Evolutionary conservation across 2,329 filamentous ascomycete genomes (phyloP).

Genomic region (Fusarium citri): DNA sequence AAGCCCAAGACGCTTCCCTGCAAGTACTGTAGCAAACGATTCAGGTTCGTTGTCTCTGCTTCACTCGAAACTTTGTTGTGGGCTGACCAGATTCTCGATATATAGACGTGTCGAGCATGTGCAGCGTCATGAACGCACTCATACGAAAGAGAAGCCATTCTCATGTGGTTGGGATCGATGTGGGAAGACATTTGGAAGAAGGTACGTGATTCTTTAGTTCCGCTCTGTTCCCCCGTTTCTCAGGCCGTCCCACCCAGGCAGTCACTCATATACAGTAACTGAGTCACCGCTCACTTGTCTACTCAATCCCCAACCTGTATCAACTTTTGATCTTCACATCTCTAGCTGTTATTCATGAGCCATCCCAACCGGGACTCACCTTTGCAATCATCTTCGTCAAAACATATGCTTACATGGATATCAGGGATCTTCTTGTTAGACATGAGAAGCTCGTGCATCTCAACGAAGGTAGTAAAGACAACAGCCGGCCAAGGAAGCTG

Average conservation of each 20-base stretch:
- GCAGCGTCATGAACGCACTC: slow-evolving; percentile 71
- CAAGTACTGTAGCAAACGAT: slow-evolving; percentile 72
- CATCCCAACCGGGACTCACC: slow-evolving; percentile 4
- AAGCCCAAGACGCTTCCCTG: slow-evolving; percentile 72
- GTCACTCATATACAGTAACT: slow-evolving; percentile 26
- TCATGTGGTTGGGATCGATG: slow-evolving; percentile 69
- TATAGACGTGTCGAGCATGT: slow-evolving; percentile 72
- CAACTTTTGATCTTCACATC: background rate
- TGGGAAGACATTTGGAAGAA: slow-evolving; percentile 71
- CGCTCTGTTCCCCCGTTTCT: slow-evolving; percentile 38
- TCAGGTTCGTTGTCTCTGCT: slow-evolving; percentile 61
- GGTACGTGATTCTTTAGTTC: slow-evolving; percentile 59
- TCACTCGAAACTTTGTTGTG: slow-evolving; percentile 12
- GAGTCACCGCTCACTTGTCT: slow-evolving; percentile 29
- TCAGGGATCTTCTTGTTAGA: slow-evolving; percentile 71
- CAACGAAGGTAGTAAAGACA: slow-evolving; percentile 69
- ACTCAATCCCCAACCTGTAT: slow-evolving; percentile 21
- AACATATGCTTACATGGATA: slow-evolving; percentile 66
- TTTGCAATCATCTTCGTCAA: background rate
- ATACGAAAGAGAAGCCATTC: slow-evolving; percentile 75
- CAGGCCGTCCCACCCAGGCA: slow-evolving; percentile 30
- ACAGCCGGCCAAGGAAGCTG: slow-evolving; percentile 62
- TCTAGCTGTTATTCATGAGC: background rate
- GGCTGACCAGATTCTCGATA: slow-evolving; percentile 34
- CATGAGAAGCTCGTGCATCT: slow-evolving; percentile 74